A percentile compares a stretch with the other conserved stretches of the same genome.
Conservation (phyloP, 495 filamentous ascomycete species). For the Podospora comata region DNA sequence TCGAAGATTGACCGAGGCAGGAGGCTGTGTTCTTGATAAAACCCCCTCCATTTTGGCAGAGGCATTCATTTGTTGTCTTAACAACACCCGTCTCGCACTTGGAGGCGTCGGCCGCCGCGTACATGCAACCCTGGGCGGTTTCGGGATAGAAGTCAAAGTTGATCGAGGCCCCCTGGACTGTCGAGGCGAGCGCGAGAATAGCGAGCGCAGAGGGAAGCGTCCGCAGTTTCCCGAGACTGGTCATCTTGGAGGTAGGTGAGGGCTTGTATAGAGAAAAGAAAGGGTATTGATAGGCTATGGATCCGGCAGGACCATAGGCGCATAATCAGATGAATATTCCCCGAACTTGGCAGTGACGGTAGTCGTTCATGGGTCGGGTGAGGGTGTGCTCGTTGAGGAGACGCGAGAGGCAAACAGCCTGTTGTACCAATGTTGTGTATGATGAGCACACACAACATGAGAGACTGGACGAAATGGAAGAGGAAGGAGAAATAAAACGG, state of each 20-base stretch:
- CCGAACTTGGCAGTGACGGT: background rate
- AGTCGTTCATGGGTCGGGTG: background rate
- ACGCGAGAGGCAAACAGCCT: background rate
- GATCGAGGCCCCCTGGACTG: conserved; percentile 26
- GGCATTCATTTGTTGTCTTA: conserved; percentile 38
- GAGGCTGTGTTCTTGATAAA: conserved; percentile 43
- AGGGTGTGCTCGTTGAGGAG: background rate
- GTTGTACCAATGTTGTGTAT: background rate
- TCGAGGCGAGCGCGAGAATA: conserved; percentile 32
- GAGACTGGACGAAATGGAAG: background rate
- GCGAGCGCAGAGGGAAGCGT: conserved; percentile 27
- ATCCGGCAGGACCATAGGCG: background rate
- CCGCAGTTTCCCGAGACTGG: conserved; percentile 7
- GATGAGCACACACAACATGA: background rate
- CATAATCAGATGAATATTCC: background rate
- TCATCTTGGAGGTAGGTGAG: conserved; percentile 16
- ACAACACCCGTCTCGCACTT: conserved; percentile 34
- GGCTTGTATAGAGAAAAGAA: background rate
- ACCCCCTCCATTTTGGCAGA: conserved; percentile 44
- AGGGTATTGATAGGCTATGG: background rate
- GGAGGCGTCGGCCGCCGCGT: conserved; percentile 32
- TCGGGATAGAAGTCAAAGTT: conserved; percentile 46
- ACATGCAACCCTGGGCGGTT: conserved; percentile 39
- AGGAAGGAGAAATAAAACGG: background rate
- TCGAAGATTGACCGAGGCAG: conserved; percentile 37